These are phyloP conservation scores for Coprinopsis strossmayeri DNA, from an alignment of 768 basidiomycete genomes.

Conservation along the genomic window DNA sequence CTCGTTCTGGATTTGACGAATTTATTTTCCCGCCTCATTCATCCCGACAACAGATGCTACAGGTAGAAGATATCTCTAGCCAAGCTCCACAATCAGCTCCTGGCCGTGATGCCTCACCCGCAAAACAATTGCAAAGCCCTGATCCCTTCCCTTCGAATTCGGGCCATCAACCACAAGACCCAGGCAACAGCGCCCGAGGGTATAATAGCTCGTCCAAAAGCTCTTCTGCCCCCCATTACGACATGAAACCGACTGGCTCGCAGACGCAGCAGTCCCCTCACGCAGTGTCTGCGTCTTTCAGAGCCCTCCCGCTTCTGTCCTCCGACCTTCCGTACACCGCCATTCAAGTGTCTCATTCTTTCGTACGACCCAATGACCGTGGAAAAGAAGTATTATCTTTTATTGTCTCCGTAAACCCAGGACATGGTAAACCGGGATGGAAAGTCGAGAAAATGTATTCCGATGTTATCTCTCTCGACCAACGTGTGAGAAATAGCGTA, in stretches of 20 bases:
- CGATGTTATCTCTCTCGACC: constrained; percentile 86
- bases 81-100: not conserved
- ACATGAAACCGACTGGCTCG: constrained; percentile 12
- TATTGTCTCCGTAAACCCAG: constrained; percentile 68
- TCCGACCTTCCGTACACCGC: constrained; percentile 69
- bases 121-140: constrained; percentile 9
- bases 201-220: constrained; percentile 10
- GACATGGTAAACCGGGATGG: constrained; percentile 66
- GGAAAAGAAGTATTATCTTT: constrained; percentile 93
- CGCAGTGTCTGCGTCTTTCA: constrained; percentile 43
- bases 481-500: constrained; percentile 59
- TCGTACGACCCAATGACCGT: constrained; percentile 82
- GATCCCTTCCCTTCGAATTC: constrained; percentile 8
- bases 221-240: constrained; percentile 1
- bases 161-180: constrained; percentile 11
- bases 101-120: constrained; percentile 9
- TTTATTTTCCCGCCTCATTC: constrained; percentile 43
- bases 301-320: constrained; percentile 64
- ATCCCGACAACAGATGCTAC: constrained; percentile 14
- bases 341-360: constrained; percentile 69
- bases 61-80: constrained; percentile 1
- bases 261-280: constrained; percentile 16
- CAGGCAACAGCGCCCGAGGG: constrained; percentile 12
- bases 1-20: constrained; percentile 41
- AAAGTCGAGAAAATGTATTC: constrained; percentile 91